phyloP scores from a whole-genome alignment of 257 asterid genomes.

The Nicotiana noctiflora region DNA sequence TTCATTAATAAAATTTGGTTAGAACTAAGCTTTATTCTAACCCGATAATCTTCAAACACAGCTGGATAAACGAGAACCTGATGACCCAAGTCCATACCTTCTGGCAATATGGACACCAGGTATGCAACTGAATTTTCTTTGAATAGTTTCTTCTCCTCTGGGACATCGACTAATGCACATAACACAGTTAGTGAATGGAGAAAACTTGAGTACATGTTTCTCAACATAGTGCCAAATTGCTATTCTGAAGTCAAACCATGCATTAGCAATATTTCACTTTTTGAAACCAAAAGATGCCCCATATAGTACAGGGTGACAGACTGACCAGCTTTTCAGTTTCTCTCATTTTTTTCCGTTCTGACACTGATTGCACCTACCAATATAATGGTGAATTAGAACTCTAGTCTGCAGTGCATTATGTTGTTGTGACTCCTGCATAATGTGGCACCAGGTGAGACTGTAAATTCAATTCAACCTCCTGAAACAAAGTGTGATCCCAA shows the following conservation, averaged over 20 bases:
- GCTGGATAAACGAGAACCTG: slow-evolving; percentile 90
- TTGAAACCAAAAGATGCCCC: not conserved
- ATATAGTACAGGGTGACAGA: not conserved
- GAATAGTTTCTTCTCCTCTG: not conserved
- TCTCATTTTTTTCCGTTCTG: not conserved
- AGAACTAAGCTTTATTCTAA: slow-evolving; percentile 21
- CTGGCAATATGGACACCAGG: slow-evolving; percentile 99
- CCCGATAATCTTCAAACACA: slow-evolving; percentile 20
- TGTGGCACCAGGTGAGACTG: slow-evolving; percentile 64
- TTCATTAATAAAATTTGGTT: slow-evolving; percentile 10
- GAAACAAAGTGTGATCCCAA: slow-evolving; percentile 45
- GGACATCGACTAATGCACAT: not conserved
- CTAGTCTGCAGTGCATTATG: not conserved
- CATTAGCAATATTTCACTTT: not conserved
- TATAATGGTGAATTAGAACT: not conserved
- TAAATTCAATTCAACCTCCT: slow-evolving; percentile 65
- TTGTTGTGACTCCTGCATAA: slow-evolving; percentile 10
- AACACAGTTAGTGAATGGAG: not conserved
- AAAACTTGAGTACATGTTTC: not conserved
- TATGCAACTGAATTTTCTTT: slow-evolving; percentile 19
- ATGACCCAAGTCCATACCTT: slow-evolving; percentile 96
- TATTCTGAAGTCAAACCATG: not conserved
- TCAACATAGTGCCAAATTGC: not conserved
- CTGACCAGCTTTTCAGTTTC: slow-evolving; percentile 5
- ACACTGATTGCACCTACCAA: not conserved